Evolutionary conservation across 495 filamentous ascomycete species (phyloP), one percentile per base, ranked within the genome.

Genomic region (Extremus antarcticus): DNA sequence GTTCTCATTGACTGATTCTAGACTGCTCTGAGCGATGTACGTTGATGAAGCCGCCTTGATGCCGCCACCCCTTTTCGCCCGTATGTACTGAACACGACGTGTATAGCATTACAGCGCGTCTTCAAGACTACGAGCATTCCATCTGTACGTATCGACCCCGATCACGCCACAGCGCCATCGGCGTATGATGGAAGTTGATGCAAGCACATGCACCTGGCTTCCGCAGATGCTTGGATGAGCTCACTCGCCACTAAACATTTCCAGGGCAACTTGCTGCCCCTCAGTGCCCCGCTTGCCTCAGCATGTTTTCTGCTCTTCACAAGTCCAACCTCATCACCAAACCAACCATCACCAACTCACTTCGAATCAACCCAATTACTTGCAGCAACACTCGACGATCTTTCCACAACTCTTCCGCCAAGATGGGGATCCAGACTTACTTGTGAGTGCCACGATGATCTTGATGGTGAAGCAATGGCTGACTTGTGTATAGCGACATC

Each of bases 371-470:
- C 7, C 23, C 38, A 22, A 11, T 19, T n/a, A 49, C 24, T n/a
- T n/a, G n/a, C n/a, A n/a, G n/a, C n/a, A 25, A 71, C 72, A 60
- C 66, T 68, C 59, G 69, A 73, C 64, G 59, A 24, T 66, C 70
- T 53, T 88, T 87, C 70, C 76, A 78, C 65, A 71, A 82, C 66
- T 77, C 83, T 58, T 63, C 79, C 63, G 69, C 77, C 68, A 77
- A 70, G 68, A 88, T 88, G 86, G 68, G 75, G 57, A 74, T 80
- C 71, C 76, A 84, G 69, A 75, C 70, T n/a, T 45, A 45, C 41
- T 45, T 45, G 15, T n/a, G 17, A n/a, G 41, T 45, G 41, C 8
- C 3, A 7, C 19, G n/a, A 21, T 45, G 7, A 45, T 7, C 3
- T n/a, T n/a, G n/a, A 17, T 45, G 41, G 7, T 45, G 41, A 45